Conservation (phyloP, 495 filamentous ascomycete genomes). For the Talaromyces ruber region DNA sequence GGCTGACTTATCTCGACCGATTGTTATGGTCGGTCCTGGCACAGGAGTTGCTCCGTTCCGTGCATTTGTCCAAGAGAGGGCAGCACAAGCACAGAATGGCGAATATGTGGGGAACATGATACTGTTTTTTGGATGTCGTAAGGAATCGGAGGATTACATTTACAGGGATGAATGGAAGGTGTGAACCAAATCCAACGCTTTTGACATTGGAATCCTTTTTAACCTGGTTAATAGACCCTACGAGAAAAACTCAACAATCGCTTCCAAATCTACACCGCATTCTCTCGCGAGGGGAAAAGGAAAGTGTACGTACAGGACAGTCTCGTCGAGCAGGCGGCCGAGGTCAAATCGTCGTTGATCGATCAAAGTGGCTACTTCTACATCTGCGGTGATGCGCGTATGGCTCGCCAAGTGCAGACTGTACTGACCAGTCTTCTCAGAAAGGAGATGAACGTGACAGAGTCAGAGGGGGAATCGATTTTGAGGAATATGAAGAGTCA, state of each 20-base stretch:
- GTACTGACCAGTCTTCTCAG: no score
- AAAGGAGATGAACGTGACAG: no score
- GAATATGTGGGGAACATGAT: conserved; percentile 29
- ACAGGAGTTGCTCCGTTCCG: conserved; percentile 42
- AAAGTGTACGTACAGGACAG: neutral
- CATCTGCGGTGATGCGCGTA: neutral
- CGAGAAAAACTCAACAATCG: no score
- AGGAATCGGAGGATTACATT: conserved; percentile 31
- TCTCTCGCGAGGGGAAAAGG: neutral
- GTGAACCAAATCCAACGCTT: no score
- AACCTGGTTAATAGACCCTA: no score
- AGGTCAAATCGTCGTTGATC: neutral
- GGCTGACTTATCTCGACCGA: conserved; percentile 16
- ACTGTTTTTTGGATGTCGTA: conserved; percentile 38
- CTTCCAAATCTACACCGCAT: neutral
- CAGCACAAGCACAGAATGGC: conserved; percentile 27
- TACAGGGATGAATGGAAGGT: conserved; percentile 23
- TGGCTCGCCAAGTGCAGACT: no score
- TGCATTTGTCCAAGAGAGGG: conserved; percentile 36
- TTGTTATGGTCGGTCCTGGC: conserved; percentile 39
- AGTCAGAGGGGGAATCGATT: no score
- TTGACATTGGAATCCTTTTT: no score
- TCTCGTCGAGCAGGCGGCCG: neutral
- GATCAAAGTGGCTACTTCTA: neutral
- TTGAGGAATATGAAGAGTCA: no score